A percentile compares a stretch with the other conserved stretches of the same genome.
Conservation (phyloP, 148 eudicot species). For the Hydrangea macrophylla region DNA sequence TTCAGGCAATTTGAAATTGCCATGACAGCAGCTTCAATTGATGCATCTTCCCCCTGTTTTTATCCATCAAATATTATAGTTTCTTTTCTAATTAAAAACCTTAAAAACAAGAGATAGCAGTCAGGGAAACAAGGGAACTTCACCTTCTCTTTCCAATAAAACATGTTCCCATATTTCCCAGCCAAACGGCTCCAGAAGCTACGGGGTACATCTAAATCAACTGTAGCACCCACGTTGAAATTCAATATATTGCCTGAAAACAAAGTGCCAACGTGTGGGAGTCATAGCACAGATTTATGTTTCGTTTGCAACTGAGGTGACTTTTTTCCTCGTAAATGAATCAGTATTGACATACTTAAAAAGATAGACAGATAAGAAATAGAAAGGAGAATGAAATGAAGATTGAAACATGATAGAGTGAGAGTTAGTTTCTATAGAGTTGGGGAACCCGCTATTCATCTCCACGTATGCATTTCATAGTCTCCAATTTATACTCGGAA, state of each 20-base stretch:
- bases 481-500: too few species aligned
- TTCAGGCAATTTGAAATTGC: slow-evolving; percentile 78
- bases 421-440: too few species aligned
- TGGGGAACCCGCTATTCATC: too few species aligned
- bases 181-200: slow-evolving; percentile 97
- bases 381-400: too few species aligned
- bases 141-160: slow-evolving; percentile 97
- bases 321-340: too few species aligned
- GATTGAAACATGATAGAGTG: too few species aligned
- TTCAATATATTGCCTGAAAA: slow-evolving; percentile 74
- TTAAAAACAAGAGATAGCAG: not conserved
- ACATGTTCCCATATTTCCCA: slow-evolving; percentile 87
- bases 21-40: slow-evolving; percentile 92
- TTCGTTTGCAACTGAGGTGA: too few species aligned
- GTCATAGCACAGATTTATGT: not conserved
- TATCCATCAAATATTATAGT: not conserved
- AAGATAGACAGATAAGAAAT: too few species aligned
- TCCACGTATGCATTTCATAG: too few species aligned
- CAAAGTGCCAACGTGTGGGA: not conserved
- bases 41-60: slow-evolving; percentile 81
- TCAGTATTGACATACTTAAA: too few species aligned
- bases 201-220: slow-evolving; percentile 83
- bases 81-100: not conserved
- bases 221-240: slow-evolving; percentile 79
- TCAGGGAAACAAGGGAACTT: slow-evolving; percentile 1